Evolutionary conservation across 2,329 filamentous ascomycete genomes (phyloP), one percentile per base, ranked within the genome.

Genomic region (Epichloe baconii): DNA sequence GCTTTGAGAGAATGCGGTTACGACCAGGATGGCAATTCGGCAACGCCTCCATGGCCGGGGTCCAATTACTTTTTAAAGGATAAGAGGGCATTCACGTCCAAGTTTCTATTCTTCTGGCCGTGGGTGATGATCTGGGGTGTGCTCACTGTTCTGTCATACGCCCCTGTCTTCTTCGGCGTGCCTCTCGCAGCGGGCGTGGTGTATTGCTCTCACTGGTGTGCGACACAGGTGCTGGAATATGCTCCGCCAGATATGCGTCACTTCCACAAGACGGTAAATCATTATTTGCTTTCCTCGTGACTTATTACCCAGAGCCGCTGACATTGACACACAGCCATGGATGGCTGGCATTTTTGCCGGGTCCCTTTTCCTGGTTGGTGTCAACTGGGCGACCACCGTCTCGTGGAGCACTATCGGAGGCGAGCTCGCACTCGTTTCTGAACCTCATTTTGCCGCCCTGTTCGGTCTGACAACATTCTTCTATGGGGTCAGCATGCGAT

Each of bases 301-400:
- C 36, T 23, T 47, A 5, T 5, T 7, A 41, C 38, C 17, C 15
- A 17, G 38, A 10, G 38, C 23, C 26, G 45, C 45, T 38, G 17
- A 47, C 19, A 19, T 37, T 19, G 21, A 11, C 3, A 10, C 10
- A 2, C 23, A 90, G 84, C 91, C 93, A 12, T 97, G 90, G 77
- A 75, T 98, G 58, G 84, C 93, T 0, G 93, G 93, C 52, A 90
- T 98, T 55, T 98, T 98, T 69, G 85, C 89, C 0, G 90, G 76
- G 2, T 86, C 90, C 0, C 68, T 96, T 17, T 94, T 95, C 62
- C 83, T 88, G 72, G 80, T 88, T 4, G 86, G 83, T 31, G 61
- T 87, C 38, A 80, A 85, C 57, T 98, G 88, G 80, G 58, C 91
- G 40, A 78, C 83, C 21, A 78, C 78, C 12, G 75, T 97, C 41